phyloP scores from a whole-genome alignment of 2,329 filamentous ascomycete genomes.

The Emergomyces orientalis region DNA sequence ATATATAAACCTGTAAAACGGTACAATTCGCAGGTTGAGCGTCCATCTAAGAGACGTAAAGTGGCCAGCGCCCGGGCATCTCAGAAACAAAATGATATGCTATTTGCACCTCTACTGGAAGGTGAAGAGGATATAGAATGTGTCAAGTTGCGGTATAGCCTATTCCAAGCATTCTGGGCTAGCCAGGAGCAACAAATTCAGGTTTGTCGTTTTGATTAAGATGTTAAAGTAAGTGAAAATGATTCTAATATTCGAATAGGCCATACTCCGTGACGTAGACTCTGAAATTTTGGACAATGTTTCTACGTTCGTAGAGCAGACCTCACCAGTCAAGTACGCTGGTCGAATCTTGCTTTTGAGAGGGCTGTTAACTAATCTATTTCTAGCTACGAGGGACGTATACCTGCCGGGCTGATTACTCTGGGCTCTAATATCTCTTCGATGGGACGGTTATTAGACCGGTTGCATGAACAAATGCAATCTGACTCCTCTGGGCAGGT shows the following conservation, averaged over 20 bases:
- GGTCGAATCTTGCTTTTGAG: neutral
- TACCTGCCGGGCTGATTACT: constrained; percentile 36
- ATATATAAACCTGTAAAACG: constrained; percentile 48
- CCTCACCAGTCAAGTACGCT: constrained; percentile 30
- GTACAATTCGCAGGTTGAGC: constrained; percentile 28
- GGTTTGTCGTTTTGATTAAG: constrained; percentile 18
- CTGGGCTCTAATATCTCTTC: constrained; percentile 37
- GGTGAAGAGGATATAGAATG: constrained; percentile 29
- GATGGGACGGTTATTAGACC: constrained; percentile 30
- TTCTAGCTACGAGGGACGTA: constrained; percentile 30
- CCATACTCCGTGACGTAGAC: constrained; percentile 32
- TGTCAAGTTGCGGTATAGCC: constrained; percentile 28
- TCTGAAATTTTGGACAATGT: constrained; percentile 32
- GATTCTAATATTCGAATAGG: constrained; percentile 9
- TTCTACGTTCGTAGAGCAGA: constrained; percentile 28
- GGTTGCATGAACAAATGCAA: constrained; percentile 29
- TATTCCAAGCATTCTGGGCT: constrained; percentile 34
- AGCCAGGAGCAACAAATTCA: constrained; percentile 33
- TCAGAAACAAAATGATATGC: constrained; percentile 14
- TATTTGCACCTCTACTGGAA: constrained; percentile 33
- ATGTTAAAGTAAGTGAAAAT: neutral
- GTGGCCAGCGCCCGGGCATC: constrained; percentile 33
- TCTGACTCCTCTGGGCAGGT: constrained; percentile 27
- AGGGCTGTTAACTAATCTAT: constrained; percentile 11
- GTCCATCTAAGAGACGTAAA: constrained; percentile 51